Conservation (phyloP, 225 moss, liverwort and hornwort species). For the Pleurozium schreberi region DNA sequence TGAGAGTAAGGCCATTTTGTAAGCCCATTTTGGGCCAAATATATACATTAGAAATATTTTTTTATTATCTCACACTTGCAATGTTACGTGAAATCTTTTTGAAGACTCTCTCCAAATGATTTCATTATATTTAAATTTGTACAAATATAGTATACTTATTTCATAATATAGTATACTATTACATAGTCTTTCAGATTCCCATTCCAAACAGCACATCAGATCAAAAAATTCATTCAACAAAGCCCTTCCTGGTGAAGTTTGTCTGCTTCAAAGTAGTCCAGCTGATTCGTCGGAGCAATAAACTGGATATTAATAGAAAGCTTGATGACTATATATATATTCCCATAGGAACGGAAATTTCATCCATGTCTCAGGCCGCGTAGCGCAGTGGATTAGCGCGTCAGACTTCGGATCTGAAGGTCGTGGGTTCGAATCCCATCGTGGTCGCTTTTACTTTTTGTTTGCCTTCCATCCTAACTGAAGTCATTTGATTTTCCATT, state of each 20-base stretch:
- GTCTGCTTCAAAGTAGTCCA: background rate
- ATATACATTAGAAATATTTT: background rate
- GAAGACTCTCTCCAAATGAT: background rate
- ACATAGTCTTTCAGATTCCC: background rate
- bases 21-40: background rate
- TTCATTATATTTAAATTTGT: background rate
- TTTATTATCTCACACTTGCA: background rate
- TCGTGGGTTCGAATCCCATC: conserved; percentile 70
- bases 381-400: conserved; percentile 85
- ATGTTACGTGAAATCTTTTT: background rate
- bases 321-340: accelerated
- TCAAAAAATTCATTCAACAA: background rate
- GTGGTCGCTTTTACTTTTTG: conserved; percentile 18
- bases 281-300: no score
- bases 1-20: background rate
- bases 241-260: background rate
- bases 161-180: no score
- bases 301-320: background rate
- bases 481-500: background rate
- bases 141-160: background rate
- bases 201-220: background rate
- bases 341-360: accelerated
- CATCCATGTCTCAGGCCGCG: background rate
- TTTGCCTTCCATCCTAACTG: no score
- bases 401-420: conserved; percentile 74